These are phyloP conservation scores for Pterocarpus macrocarpus DNA, from an alignment of 306 rosid species.

Conservation along the genomic window DNA sequence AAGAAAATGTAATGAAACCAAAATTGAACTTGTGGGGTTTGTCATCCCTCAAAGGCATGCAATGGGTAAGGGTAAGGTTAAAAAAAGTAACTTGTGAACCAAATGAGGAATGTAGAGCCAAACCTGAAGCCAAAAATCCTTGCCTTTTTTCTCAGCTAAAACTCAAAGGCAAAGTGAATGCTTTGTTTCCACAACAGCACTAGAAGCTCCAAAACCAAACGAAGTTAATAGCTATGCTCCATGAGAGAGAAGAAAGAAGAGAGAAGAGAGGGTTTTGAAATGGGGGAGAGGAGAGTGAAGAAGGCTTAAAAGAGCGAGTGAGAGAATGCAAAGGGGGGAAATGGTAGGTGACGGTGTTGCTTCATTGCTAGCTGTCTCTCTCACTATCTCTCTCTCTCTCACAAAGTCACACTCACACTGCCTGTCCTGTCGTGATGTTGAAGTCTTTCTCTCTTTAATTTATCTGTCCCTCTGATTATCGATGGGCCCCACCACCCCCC, in stretches of 20 bases:
- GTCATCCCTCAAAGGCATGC: too few relatives aligned
- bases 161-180: neutral
- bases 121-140: constrained; percentile 34
- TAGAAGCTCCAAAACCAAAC: neutral
- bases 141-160: neutral
- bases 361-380: constrained; percentile 84
- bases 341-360: constrained; percentile 58
- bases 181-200: neutral
- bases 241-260: neutral
- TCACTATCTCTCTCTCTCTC: constrained; percentile 39
- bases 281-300: constrained; percentile 36
- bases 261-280: constrained; percentile 43
- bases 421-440: constrained; percentile 57
- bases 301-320: constrained; percentile 37
- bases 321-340: too few relatives aligned
- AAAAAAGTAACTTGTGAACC: neutral
- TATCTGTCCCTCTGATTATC: constrained; percentile 12
- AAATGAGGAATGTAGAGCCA: constrained; percentile 31
- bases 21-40: too few relatives aligned
- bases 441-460: constrained; percentile 52
- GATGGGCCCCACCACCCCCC: constrained; percentile 24
- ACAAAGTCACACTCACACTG: neutral
- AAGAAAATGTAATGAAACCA: too few relatives aligned
- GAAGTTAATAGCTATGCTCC: neutral
- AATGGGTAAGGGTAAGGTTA: neutral